Conservation (phyloP, 192 early-diverging fungal species). For the Irineochytrium annulatum region DNA sequence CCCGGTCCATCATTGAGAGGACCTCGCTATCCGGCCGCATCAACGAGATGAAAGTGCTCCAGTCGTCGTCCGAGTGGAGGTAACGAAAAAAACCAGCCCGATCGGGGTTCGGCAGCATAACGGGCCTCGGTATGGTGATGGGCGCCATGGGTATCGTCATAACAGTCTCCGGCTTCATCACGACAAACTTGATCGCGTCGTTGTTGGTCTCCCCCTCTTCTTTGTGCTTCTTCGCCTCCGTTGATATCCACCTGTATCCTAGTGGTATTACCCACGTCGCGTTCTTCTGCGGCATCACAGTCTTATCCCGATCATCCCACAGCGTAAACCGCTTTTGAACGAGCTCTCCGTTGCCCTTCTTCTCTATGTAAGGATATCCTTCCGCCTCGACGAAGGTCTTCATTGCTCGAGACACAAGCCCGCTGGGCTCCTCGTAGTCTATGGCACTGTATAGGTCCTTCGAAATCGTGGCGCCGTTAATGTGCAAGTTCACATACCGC, state of each 20-base stretch:
- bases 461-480: neutral
- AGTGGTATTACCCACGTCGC: neutral
- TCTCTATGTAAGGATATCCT: conserved; percentile 14
- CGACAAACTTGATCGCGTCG: neutral
- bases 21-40: neutral
- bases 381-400: conserved; percentile 12
- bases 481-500: conserved; percentile 6
- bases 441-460: conserved; percentile 2
- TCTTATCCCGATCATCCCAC: neutral
- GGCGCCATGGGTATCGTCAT: neutral
- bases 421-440: conserved; percentile 9
- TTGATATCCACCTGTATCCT: neutral
- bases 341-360: neutral
- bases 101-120: conserved; percentile 9
- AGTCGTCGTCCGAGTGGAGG: neutral
- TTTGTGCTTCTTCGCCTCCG: no score
- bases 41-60: neutral
- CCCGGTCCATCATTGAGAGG: conserved; percentile 13
- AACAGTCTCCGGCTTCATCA: neutral
- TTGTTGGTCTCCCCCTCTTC: neutral
- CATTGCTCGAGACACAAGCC: conserved; percentile 4
- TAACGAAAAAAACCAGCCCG: conserved; percentile 8
- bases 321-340: conserved; percentile 9
- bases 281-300: neutral
- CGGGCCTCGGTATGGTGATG: neutral